Base-by-base conservation (phyloP, 2,329 filamentous ascomycete species). In the Talaromyces marneffei region DNA sequence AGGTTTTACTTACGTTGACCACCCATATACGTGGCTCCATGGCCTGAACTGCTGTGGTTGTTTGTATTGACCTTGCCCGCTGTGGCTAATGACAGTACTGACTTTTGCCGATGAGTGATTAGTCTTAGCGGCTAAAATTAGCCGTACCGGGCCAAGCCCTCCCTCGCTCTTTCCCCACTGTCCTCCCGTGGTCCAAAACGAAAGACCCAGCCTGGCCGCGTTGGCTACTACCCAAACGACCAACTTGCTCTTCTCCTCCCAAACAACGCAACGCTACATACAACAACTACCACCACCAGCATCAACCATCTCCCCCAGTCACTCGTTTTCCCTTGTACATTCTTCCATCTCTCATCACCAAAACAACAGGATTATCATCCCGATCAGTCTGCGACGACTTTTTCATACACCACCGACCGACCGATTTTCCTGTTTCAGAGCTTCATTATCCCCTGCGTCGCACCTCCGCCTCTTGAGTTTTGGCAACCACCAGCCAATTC, bases 381-480 rank as follows among this genome's bases (percentile, higher is more conserved):
- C 27, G n/a, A 14, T 52, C 48, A 52, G 29, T 9, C 29, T 52
- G 48, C 29, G 48, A 23, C 48, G 7, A 5, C 12, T 35, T 39
- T 39, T 20, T 18, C 31, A 27, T 39, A 12, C 33, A n/a, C 35
- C 52, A 33, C 52, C 52, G 20, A 55, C 52, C 52, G 52, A 39
- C 20, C 14, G 14, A 18, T 37, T 52, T 52, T 10, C 52, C 33
- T 50, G 52, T 61, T 55, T 57, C 59, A 55, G 23, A 20, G 37
- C 58, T 35, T 40, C 39, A 7, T 35, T 37, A 61, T 62, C 60
- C 60, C 60, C 60, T 62, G 60, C 60, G 60, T 62, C 60, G 27
- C 27, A 33, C 54, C 33, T 37, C 55, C 55, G 55, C 60, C 55
- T 58, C 44, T 48, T n/a, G 18, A 27, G 5, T 35, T n/a, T 48